These are phyloP conservation scores for Cornus florida DNA, from an alignment of 148 eudicot species.

Conservation along the genomic window DNA sequence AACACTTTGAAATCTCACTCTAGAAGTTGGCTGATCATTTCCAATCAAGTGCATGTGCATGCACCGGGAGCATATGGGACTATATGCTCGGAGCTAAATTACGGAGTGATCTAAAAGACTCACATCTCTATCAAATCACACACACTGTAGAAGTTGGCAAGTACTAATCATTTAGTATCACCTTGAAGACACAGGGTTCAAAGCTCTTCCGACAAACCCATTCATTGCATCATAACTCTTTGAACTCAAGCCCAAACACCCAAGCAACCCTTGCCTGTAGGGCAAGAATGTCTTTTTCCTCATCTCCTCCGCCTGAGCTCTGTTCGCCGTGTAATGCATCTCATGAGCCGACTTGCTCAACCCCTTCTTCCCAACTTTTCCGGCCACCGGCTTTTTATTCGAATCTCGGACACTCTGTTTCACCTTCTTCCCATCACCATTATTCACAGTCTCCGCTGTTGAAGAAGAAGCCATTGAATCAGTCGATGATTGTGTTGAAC, in stretches of 20 bases:
- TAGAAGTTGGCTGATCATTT: too few species aligned
- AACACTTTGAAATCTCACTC: too few species aligned
- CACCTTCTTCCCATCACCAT: not conserved
- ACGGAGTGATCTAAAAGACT: too few species aligned
- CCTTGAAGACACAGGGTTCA: slow-evolving; percentile 87
- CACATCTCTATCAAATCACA: too few species aligned
- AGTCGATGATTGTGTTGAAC: not conserved
- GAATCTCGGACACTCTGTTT: not conserved
- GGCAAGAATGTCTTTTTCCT: slow-evolving; percentile 91
- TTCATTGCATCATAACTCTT: slow-evolving; percentile 76
- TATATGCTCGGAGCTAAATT: too few species aligned
- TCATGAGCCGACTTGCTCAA: slow-evolving; percentile 62
- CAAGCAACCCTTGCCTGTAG: slow-evolving; percentile 84
- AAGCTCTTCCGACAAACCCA: slow-evolving; percentile 66
- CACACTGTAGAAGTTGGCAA: too few species aligned
- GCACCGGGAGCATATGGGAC: too few species aligned
- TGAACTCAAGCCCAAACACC: slow-evolving; percentile 88
- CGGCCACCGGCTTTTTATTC: slow-evolving; percentile 21
- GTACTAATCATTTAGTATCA: slow-evolving; percentile 17
- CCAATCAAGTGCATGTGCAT: too few species aligned
- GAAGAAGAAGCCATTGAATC: not conserved
- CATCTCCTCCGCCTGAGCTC: slow-evolving; percentile 95
- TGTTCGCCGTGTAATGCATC: slow-evolving; percentile 76
- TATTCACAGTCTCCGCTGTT: not conserved
- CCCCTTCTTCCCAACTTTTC: slow-evolving; percentile 51